Evolutionary conservation across 2,329 filamentous ascomycete genomes (phyloP).

Genomic region (Fusarium liriodendri): DNA sequence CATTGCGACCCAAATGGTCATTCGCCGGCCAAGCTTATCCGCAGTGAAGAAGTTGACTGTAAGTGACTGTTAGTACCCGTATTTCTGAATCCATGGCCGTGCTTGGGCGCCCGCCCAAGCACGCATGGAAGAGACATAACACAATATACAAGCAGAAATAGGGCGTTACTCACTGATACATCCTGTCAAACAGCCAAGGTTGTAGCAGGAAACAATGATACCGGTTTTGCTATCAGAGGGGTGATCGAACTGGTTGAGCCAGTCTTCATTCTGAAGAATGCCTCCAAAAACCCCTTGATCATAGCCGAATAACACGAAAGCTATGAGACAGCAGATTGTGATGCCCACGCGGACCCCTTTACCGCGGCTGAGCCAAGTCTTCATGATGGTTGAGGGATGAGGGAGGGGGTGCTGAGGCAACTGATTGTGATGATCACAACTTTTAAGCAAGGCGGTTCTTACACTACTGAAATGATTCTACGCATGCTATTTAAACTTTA

Average conservation of each 20-base stretch:
- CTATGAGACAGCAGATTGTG: slow-evolving; percentile 38
- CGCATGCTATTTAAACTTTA: background rate
- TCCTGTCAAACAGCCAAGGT: slow-evolving; percentile 57
- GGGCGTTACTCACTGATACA: slow-evolving; percentile 45
- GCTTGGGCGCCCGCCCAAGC: background rate
- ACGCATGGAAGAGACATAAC: too few relatives aligned
- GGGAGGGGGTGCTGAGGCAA: background rate
- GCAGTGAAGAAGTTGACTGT: slow-evolving; percentile 59
- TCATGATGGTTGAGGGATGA: slow-evolving; percentile 17
- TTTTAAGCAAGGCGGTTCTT: background rate
- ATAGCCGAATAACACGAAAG: slow-evolving; percentile 53
- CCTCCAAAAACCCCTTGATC: slow-evolving; percentile 62
- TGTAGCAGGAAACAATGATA: slow-evolving; percentile 49
- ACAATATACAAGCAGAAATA: too few relatives aligned
- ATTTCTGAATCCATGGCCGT: background rate
- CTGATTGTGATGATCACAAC: background rate
- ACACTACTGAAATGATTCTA: background rate
- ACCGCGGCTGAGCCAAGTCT: slow-evolving; percentile 38
- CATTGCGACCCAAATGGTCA: slow-evolving; percentile 66
- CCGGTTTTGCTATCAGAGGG: slow-evolving; percentile 44
- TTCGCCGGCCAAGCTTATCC: slow-evolving; percentile 60
- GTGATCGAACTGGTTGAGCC: slow-evolving; percentile 47
- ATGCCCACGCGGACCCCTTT: slow-evolving; percentile 38
- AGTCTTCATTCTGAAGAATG: slow-evolving; percentile 59
- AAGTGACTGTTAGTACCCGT: background rate